phyloP scores from a whole-genome alignment of 2,329 filamentous ascomycete genomes.

The Xenosphaeropsis pyriputrescens region DNA sequence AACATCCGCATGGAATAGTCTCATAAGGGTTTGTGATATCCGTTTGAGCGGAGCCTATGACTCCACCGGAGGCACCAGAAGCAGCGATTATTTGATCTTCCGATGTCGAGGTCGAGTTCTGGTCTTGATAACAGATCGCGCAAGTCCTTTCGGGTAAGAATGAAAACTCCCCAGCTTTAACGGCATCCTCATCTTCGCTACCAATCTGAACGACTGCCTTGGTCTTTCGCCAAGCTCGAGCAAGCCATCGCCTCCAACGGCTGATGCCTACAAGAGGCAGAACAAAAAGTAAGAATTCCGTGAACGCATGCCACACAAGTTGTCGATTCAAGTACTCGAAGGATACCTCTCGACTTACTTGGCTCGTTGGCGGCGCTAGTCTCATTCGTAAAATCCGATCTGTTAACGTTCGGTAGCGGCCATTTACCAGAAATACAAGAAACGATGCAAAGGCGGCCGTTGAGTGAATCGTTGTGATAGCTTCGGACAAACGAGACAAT shows the following conservation, averaged over 20 bases:
- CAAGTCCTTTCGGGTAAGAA: slow-evolving; percentile 91
- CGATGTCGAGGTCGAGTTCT: slow-evolving; percentile 56
- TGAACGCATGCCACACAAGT: slow-evolving; percentile 99
- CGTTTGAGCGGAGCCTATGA: slow-evolving; percentile 76
- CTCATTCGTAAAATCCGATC: slow-evolving; percentile 76
- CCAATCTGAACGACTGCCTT: slow-evolving; percentile 45
- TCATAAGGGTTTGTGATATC: slow-evolving; percentile 97
- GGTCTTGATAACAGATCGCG: slow-evolving; percentile 91
- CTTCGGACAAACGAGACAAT: slow-evolving; percentile 55
- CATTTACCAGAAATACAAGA: slow-evolving; percentile 79
- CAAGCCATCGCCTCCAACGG: slow-evolving; percentile 83
- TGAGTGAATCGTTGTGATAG: slow-evolving; percentile 61
- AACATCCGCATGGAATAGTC: slow-evolving; percentile 72
- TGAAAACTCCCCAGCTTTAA: slow-evolving; percentile 56
- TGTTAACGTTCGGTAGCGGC: slow-evolving; percentile 78
- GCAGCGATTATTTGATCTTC: slow-evolving; percentile 66
- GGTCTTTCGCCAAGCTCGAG: slow-evolving; percentile 70
- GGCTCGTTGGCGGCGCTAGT: slow-evolving; percentile 69
- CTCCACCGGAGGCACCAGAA: slow-evolving; percentile 51
- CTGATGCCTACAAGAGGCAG: slow-evolving; percentile 93
- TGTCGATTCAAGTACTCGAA: slow-evolving; percentile 97
- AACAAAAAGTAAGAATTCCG: slow-evolving; percentile 93
- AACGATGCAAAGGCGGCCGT: slow-evolving; percentile 75
- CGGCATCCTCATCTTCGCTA: slow-evolving; percentile 31
- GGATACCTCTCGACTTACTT: slow-evolving; percentile 80